Evolutionary conservation across 352 stramenopile genomes (phyloP), one percentile per base, ranked within the genome.

Genomic region (Globisporangium splendens): DNA sequence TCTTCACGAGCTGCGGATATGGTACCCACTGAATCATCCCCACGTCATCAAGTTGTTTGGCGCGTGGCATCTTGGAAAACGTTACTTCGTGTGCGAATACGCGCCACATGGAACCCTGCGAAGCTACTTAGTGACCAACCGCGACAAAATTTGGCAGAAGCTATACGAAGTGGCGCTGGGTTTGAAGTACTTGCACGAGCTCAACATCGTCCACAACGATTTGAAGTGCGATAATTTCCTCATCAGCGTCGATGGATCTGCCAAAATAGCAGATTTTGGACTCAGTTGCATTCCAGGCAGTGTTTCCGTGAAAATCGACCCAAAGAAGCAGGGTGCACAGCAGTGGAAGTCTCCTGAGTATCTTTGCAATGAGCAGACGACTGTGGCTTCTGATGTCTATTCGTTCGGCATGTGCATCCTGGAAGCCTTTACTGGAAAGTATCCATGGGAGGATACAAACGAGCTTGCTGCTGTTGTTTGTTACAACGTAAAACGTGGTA

Each of bases 331-430:
- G 6, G 31, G 39, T 8, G 50, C 35, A 1, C 0, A 21, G 18
- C 31, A 20, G 1, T 61, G 54, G 54, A 38, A 35, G 22, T 52
- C 54, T 7, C 50, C 28, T 12, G 59, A 51, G 43, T 35, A 14
- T 15, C 11, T 66, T 28, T n/a, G 21, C 14, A 47, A 43, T 5
- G 43, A 49, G 10, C 22, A 49, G 24, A 20, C 42, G 8, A 56
- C 46, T 18, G 22, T 61, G n/a, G 48, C 28, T 17, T 66, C 61
- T 10, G 61, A 66, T 18, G 38, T 66, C n/a, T 66, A 58, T 22
- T 35, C 61, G 21, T 57, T 66, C 22, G 61, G 61, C 8, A 66
- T 66, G 61, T 66, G 61, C 22, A 54, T 66, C 13, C 1, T 66
- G 11, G 54, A 66, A 20, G 50, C 44, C 7, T 11, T 50, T 18